A percentile compares a stretch with the other conserved stretches of the same genome.
phyloP scores from a whole-genome alignment of 192 early-diverging fungal species.

The Coemansia sp. region DNA sequence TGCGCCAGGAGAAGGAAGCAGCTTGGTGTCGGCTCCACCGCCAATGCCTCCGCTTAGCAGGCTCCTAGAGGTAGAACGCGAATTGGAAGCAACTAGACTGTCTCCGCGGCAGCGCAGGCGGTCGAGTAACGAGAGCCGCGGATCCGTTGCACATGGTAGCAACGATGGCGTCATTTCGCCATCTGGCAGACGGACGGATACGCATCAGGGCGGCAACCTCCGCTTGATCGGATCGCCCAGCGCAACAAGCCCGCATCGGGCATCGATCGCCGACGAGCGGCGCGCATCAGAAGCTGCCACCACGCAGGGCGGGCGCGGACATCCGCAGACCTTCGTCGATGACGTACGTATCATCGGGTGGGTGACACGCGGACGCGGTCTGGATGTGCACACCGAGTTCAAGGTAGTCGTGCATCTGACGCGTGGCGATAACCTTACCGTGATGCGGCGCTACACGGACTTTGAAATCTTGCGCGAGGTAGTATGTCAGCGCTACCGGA shows the following conservation, averaged over 20 bases:
- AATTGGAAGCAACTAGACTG: not conserved
- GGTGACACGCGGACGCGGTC: constrained; percentile 42
- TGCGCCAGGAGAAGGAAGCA: not conserved
- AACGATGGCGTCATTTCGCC: constrained; percentile 7
- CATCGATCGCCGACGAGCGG: not conserved
- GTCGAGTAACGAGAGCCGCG: constrained; percentile 1
- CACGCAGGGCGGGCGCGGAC: not conserved
- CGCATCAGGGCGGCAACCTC: constrained; percentile 13
- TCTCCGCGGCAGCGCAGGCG: not conserved
- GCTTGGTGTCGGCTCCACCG: not conserved
- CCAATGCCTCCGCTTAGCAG: constrained; percentile 33
- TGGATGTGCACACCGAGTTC: constrained; percentile 52
- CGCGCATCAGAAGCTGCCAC: not conserved
- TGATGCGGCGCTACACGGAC: constrained; percentile 52
- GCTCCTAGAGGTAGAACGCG: constrained; percentile 44
- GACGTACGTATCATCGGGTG: constrained; percentile 53
- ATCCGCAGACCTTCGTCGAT: constrained; percentile 27
- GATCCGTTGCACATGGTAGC: not conserved
- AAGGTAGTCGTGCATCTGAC: constrained; percentile 45
- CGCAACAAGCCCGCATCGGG: not conserved
- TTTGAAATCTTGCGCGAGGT: constrained; percentile 45
- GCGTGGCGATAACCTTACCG: constrained; percentile 33
- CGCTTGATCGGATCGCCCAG: constrained; percentile 9
- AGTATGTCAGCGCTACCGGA: constrained; percentile 30
- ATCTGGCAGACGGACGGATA: constrained; percentile 5